Conservation (phyloP, 1,284 basidiomycete genomes). For the Takashimella tepidaria region DNA sequence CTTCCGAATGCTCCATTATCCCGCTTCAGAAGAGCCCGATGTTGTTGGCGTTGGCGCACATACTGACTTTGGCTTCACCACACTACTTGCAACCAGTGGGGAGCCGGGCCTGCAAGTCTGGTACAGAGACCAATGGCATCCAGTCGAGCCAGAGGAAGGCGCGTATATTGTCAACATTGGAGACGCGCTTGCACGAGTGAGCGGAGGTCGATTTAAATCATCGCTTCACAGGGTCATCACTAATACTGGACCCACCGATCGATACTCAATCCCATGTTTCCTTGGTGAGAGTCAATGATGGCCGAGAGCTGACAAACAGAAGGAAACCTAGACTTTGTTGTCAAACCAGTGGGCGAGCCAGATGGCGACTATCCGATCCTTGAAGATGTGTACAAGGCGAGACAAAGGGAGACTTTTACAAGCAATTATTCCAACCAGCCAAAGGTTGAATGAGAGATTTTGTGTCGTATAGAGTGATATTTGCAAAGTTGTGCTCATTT, state of each 20-base stretch:
- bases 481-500: no score
- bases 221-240: neutral
- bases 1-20: neutral
- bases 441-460: no score
- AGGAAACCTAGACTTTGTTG: neutral
- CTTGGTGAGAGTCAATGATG: neutral
- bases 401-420: neutral
- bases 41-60: neutral
- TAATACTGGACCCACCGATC: neutral
- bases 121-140: neutral
- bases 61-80: neutral
- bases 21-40: neutral
- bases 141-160: neutral
- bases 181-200: neutral
- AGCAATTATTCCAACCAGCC: neutral
- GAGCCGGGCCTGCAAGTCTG: neutral
- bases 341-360: neutral
- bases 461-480: no score
- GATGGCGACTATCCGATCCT: neutral
- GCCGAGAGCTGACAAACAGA: neutral
- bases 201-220: neutral
- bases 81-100: neutral
- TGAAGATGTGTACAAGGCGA: neutral
- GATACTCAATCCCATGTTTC: neutral
- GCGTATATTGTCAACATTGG: neutral